Evolutionary conservation across 306 rosid genomes (phyloP).

Genomic region (Malus sylvestris): DNA sequence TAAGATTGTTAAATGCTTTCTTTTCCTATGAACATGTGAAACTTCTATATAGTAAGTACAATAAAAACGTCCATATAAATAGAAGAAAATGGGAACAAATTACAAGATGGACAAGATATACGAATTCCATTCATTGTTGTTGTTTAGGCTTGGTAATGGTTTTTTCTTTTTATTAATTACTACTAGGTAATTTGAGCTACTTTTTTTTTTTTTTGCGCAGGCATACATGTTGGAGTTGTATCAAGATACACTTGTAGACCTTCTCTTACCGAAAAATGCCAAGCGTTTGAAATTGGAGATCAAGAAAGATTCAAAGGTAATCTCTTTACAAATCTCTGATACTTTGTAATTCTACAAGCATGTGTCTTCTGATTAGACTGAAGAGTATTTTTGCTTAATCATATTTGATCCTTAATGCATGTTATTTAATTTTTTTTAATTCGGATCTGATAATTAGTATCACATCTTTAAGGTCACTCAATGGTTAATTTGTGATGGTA

Average conservation of each 20-base stretch:
- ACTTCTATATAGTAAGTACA: not conserved
- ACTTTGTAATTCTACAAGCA: not conserved
- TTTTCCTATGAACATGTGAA: not conserved
- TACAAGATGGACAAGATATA: not conserved
- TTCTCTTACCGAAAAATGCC: conserved; percentile 61
- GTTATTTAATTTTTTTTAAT: not conserved
- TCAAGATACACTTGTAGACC: conserved; percentile 94
- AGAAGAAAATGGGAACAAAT: not conserved
- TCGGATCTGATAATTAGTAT: not conserved
- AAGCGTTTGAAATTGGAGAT: conserved; percentile 74
- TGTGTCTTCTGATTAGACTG: not conserved
- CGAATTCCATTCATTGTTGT: not conserved
- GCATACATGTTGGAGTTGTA: conserved; percentile 88
- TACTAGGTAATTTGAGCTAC: not conserved
- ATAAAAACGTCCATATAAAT: not conserved
- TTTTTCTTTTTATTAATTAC: too few relatives aligned
- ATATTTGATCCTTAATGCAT: not conserved
- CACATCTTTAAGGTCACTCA: not conserved
- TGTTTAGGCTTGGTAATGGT: not conserved
- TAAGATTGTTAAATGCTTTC: not conserved
- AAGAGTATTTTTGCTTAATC: not conserved
- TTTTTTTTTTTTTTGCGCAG: conserved; percentile 31
- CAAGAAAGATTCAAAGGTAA: conserved; percentile 90
- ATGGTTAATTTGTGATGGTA: conserved; percentile 28
- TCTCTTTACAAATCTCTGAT: not conserved